Percentiles rank a stretch among this genome's conserved stretches.
phyloP scores from a whole-genome alignment of 129 eudicot genomes.

The Flaveria trinervia region DNA sequence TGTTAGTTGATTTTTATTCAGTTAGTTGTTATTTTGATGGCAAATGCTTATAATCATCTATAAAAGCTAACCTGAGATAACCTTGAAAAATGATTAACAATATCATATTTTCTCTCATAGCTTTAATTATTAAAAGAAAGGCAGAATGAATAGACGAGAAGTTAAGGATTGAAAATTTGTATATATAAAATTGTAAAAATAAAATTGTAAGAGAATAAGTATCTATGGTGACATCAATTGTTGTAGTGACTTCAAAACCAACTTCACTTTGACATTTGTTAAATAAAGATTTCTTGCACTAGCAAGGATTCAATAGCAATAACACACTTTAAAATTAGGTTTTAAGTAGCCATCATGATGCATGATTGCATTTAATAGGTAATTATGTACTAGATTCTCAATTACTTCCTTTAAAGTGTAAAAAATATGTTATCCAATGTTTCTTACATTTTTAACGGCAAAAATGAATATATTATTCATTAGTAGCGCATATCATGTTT shows the following conservation, averaged over 20 bases:
- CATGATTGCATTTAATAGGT: neutral
- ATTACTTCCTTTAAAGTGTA: neutral
- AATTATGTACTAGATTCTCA: neutral
- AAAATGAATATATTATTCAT: neutral
- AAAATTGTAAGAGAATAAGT: neutral
- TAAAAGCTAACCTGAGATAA: no score
- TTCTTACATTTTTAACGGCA: neutral
- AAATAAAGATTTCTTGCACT: neutral
- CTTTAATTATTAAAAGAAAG: no score
- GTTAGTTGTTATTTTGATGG: no score
- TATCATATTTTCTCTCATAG: no score
- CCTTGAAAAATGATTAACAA: no score
- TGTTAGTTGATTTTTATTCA: no score
- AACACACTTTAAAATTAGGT: neutral
- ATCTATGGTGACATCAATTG: neutral
- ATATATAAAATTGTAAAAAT: neutral
- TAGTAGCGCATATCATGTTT: no score
- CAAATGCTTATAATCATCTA: no score
- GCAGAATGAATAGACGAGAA: no score
- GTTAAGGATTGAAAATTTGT: no score
- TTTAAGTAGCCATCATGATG: neutral
- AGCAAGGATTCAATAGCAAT: neutral
- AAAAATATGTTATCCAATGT: neutral
- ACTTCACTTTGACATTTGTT: neutral
- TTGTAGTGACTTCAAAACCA: neutral